Conservation (phyloP, 148 eudicot species). For the Heliosperma pusillum region DNA sequence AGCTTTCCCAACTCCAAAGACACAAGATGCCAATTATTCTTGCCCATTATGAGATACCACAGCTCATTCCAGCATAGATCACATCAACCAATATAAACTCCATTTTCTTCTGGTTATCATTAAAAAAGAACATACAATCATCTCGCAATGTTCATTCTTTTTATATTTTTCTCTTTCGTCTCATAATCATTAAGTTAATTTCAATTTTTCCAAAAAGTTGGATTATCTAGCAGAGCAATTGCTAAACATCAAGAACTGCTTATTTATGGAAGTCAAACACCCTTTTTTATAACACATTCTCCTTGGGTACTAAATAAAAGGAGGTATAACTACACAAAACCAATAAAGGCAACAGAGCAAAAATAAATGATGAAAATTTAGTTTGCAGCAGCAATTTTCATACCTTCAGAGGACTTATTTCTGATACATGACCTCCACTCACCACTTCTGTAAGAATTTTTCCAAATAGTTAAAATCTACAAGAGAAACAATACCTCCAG, state of each 20-base stretch:
- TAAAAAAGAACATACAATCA: neutral
- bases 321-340: neutral
- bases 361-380: conserved; percentile 6
- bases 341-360: conserved; percentile 5
- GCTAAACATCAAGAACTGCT: neutral
- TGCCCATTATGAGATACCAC: neutral
- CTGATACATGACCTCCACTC: conserved; percentile 89
- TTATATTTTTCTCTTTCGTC: neutral
- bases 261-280: neutral
- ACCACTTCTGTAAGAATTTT: conserved; percentile 76
- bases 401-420: conserved; percentile 77
- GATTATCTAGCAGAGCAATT: neutral
- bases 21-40: neutral
- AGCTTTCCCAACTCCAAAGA: neutral
- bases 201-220: neutral
- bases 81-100: neutral
- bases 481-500: conserved; percentile 13
- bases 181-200: neutral
- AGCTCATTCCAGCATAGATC: neutral
- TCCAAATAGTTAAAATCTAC: conserved; percentile 92
- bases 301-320: neutral
- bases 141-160: neutral
- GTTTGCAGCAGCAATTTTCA: conserved; percentile 9
- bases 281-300: neutral
- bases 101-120: neutral